Conservation (phyloP, 164 flowering plant species). For the Warburgia ugandensis region DNA sequence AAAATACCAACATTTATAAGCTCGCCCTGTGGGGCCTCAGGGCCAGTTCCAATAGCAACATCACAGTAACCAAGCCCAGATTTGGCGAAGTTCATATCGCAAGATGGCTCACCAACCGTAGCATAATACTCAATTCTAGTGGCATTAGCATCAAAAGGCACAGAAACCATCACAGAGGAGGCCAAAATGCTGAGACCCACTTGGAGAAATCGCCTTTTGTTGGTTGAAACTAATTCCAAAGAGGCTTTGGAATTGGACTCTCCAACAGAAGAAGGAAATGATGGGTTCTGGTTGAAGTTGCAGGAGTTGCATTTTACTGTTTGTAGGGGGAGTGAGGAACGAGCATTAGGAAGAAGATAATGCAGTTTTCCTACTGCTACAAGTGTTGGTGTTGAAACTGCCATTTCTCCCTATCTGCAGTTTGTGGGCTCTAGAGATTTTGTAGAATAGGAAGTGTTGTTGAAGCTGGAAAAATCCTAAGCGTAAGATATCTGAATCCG, state of each 20-base stretch:
- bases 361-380: slow-evolving; percentile 21
- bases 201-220: slow-evolving; percentile 24
- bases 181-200: slow-evolving; percentile 57
- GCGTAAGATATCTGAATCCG: not conserved
- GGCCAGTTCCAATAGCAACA: slow-evolving; percentile 53
- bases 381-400: slow-evolving; percentile 23
- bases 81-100: slow-evolving; percentile 51
- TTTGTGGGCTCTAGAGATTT: slow-evolving; percentile 13
- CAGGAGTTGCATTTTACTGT: not conserved
- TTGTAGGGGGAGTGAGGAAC: slow-evolving; percentile 7
- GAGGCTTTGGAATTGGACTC: slow-evolving; percentile 9
- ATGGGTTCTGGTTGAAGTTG: slow-evolving; percentile 11
- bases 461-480: not conserved
- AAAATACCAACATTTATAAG: slow-evolving; percentile 65
- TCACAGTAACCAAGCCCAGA: slow-evolving; percentile 91
- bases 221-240: slow-evolving; percentile 9
- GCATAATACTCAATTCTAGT: slow-evolving; percentile 85
- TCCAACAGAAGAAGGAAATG: slow-evolving; percentile 9
- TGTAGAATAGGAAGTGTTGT: not conserved
- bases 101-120: slow-evolving; percentile 63
- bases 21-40: slow-evolving; percentile 49
- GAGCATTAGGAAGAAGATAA: slow-evolving; percentile 4
- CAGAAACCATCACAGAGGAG: slow-evolving; percentile 36
- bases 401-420: slow-evolving; percentile 28
- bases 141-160: slow-evolving; percentile 67